Evolutionary conservation across 2,329 filamentous ascomycete species (phyloP).

Genomic region (Endoconidiophora laricicola): DNA sequence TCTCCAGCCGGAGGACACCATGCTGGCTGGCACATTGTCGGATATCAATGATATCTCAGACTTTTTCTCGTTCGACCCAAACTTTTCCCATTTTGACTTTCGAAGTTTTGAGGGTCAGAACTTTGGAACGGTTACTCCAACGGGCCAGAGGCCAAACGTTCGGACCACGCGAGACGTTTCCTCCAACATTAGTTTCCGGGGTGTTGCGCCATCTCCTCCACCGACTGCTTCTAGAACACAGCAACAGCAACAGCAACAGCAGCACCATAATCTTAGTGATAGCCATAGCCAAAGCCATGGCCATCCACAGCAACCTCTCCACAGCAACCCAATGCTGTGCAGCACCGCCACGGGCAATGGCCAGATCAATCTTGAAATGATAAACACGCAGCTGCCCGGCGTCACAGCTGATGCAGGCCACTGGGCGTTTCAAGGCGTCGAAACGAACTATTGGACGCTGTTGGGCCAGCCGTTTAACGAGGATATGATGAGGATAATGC

Average conservation of each 20-base stretch:
- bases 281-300: no score
- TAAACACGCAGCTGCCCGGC: constrained; percentile 14
- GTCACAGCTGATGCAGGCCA: constrained; percentile 21
- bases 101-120: constrained; percentile 7
- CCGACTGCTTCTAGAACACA: no score
- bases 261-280: neutral
- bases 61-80: constrained; percentile 11
- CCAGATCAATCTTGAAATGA: neutral
- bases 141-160: constrained; percentile 7
- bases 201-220: no score
- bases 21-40: neutral
- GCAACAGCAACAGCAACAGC: neutral
- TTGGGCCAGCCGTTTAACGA: constrained; percentile 15
- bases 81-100: constrained; percentile 2
- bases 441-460: constrained; percentile 23
- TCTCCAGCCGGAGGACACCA: neutral
- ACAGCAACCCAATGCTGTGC: no score
- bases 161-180: no score
- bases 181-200: no score
- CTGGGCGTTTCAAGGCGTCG: constrained; percentile 26
- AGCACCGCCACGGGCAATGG: neutral
- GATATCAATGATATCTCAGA: constrained; percentile 3
- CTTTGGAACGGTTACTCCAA: constrained; percentile 10
- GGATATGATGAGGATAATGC: constrained; percentile 7
- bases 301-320: no score